Conservation (phyloP, 768 basidiomycete genomes). For the Mrakia hoshinonis region DNA sequence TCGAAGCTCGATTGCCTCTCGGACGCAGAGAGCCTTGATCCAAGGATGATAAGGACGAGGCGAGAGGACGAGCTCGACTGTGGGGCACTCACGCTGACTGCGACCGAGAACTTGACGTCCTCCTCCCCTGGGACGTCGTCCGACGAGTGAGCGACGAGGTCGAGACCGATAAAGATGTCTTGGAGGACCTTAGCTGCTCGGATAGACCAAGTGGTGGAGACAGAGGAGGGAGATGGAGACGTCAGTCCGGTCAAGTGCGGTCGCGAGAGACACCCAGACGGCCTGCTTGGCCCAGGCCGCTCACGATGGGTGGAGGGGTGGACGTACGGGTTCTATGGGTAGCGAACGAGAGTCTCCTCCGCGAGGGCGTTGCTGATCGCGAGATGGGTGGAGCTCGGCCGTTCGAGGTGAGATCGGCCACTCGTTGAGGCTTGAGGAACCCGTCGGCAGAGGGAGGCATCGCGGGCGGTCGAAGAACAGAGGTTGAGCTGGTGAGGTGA, state of each 20-base stretch:
- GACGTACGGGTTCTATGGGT: slow-evolving; percentile 6
- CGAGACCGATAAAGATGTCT: slow-evolving; percentile 15
- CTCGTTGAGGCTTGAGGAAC: background rate
- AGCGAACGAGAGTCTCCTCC: background rate
- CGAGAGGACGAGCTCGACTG: background rate
- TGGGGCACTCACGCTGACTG: background rate
- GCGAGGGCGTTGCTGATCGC: background rate
- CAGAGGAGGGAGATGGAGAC: background rate
- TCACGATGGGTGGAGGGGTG: background rate
- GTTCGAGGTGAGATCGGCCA: background rate
- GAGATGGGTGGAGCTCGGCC: background rate
- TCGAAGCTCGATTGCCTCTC: too few species aligned
- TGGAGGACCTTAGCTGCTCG: background rate
- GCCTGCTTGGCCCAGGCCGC: background rate
- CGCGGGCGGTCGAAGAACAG: too few species aligned
- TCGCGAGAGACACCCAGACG: background rate
- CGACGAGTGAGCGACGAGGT: background rate
- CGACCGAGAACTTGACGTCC: background rate
- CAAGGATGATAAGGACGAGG: background rate
- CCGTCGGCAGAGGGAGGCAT: background rate
- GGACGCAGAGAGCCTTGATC: background rate
- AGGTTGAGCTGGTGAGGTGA: background rate
- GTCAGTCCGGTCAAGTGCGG: too few species aligned
- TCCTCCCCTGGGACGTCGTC: background rate
- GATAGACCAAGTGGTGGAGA: background rate